A percentile compares a stretch with the other conserved stretches of the same genome.
phyloP scores from a whole-genome alignment of 1,139 yeast genomes.

The Pichia sp. region DNA sequence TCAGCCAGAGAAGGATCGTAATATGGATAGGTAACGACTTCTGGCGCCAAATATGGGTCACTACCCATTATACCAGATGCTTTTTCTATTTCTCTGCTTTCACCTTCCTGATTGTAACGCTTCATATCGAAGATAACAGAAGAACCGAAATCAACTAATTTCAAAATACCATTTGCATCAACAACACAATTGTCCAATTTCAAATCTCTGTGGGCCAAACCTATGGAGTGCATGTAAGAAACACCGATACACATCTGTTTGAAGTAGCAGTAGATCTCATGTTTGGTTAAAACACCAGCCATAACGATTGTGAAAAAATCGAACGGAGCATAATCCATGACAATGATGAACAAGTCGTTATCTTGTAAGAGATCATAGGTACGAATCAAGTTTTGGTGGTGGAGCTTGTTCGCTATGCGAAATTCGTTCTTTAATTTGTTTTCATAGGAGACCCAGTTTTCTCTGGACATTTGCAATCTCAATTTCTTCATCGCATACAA shows the following conservation, averaged over 20 bases:
- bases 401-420: conserved; percentile 56
- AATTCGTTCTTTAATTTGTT: conserved; percentile 65
- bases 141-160: conserved; percentile 74
- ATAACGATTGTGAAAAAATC: conserved; percentile 76
- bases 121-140: conserved; percentile 51
- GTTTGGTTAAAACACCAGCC: conserved; percentile 58
- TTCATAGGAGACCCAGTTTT: conserved; percentile 52
- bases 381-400: conserved; percentile 59
- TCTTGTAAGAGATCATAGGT: conserved; percentile 62
- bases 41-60: conserved; percentile 80
- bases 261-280: conserved; percentile 64
- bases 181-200: conserved; percentile 79
- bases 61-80: conserved; percentile 77
- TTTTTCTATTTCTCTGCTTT: conserved; percentile 1
- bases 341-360: conserved; percentile 47
- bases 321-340: conserved; percentile 72
- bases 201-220: conserved; percentile 73
- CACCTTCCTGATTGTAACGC: conserved; percentile 6
- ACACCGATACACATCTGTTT: conserved; percentile 64
- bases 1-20: conserved; percentile 74
- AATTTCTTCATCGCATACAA: conserved; percentile 69
- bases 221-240: conserved; percentile 56
- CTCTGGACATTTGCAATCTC: conserved; percentile 49
- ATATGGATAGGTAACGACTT: conserved; percentile 44
- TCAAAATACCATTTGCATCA: conserved; percentile 54